A percentile compares a stretch with the other conserved stretches of the same genome.
Conservation (phyloP, 2,329 filamentous ascomycete genomes). For the Aspergillus ruber region DNA sequence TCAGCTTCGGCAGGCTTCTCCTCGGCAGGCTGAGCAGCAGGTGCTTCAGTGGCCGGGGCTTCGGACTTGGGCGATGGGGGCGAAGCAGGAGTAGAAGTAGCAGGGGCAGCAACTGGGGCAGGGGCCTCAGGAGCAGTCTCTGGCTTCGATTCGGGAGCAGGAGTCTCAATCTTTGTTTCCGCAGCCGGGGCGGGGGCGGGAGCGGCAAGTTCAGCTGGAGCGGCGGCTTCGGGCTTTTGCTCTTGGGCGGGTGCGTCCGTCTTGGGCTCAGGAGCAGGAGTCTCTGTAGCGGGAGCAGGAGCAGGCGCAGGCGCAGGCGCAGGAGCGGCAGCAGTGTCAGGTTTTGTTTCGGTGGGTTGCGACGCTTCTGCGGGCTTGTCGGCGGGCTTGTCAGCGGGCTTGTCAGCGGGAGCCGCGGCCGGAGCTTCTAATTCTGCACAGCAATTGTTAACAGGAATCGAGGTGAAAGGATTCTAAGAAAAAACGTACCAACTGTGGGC, state of each 20-base stretch:
- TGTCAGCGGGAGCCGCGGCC: neutral
- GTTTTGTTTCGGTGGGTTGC: slow-evolving; percentile 1
- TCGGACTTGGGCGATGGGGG: slow-evolving; percentile 4
- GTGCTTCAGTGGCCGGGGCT: neutral
- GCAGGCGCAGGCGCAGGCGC: neutral
- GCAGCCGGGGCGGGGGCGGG: neutral
- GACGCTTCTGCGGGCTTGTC: slow-evolving; percentile 9
- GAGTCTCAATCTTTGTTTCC: neutral
- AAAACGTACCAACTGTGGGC: slow-evolving; percentile 11
- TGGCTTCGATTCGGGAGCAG: neutral
- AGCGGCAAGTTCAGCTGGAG: slow-evolving; percentile 6
- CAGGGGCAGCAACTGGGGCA: neutral
- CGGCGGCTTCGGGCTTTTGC: neutral
- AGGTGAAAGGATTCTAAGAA: neutral
- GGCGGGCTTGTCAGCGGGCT: neutral
- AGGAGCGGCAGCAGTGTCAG: slow-evolving; percentile 4
- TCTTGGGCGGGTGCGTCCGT: slow-evolving; percentile 2
- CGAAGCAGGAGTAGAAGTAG: neutral
- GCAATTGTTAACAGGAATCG: neutral
- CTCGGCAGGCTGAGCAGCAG: slow-evolving; percentile 2
- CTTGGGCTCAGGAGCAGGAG: slow-evolving; percentile 5
- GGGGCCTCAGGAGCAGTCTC: slow-evolving; percentile 1
- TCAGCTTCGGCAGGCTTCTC: neutral
- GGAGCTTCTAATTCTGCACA: neutral
- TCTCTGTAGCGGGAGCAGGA: slow-evolving; percentile 5